Evolutionary conservation across 257 asterid species (phyloP), one percentile per base, ranked within the genome.

Genomic region (Salvia rosmarinus): DNA sequence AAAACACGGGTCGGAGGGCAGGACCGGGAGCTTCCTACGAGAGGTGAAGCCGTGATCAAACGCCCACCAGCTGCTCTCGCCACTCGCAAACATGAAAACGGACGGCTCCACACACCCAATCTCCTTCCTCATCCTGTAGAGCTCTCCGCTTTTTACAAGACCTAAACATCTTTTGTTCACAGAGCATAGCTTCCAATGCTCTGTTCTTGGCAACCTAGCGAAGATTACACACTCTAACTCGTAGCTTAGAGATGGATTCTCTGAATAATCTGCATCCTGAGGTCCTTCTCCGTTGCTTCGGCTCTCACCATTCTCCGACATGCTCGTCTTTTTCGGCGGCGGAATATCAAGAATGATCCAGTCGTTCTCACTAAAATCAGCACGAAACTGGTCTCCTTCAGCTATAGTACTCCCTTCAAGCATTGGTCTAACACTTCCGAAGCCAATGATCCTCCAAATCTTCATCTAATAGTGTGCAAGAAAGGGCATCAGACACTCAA

Each of bases 201-300:
- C 90, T 11, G 86, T 85, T 60, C 88, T 73, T 0, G 97, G 91
- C 54, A 90, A 72, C 75, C 96, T 80, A n/a, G 97, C 94, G 32
- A 88, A 79, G 28, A 90, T 86, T 30, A 81, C 78, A 37, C 70
- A 51, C 79, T 90, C 96, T 30, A 90, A 60, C 64, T 90, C 91
- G 21, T 82, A 78, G 82, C 86, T 82, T n/a, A 90, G 84, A 32
- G 90, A 81, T 37, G 84, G 76, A 51, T 66, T 49, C 57, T 35
- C 71, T 16, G 82, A 74, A 80, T 88, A 90, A 90, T 90, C 97
- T 88, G 93, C 94, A 88, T 90, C 97, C 96, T 88, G 96, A 82
- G 94, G 84, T 86, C 47, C 77, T 69, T 70, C 77, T 57, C 4
- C 11, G 25, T 50, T 21, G 19, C 40, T 35, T 35, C 1, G 61